Percentiles rank a stretch among this genome's conserved stretches.
Evolutionary conservation across 768 basidiomycete genomes (phyloP).

Genomic region (Collybiopsis confluens): DNA sequence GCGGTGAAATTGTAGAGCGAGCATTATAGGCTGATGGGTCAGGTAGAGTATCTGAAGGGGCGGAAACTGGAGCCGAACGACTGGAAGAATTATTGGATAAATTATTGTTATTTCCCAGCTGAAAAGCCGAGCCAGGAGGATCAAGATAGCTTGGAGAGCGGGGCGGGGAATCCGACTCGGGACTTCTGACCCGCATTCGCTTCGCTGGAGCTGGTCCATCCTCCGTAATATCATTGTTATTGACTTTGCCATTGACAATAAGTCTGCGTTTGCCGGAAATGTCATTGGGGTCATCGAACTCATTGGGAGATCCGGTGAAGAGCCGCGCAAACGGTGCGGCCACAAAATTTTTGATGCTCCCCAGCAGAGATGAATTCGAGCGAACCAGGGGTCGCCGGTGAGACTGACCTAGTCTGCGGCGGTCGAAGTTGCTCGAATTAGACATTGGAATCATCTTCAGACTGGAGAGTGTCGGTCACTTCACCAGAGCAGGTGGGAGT

Average conservation of each 20-base stretch:
- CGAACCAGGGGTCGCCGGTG: slow-evolving; percentile 38
- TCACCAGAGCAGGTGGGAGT: slow-evolving; percentile 3
- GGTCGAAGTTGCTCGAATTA: slow-evolving; percentile 3
- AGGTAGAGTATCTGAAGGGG: slow-evolving; percentile 21
- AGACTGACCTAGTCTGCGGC: not conserved
- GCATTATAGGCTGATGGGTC: slow-evolving; percentile 26
- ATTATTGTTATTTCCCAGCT: slow-evolving; percentile 15
- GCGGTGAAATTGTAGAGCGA: slow-evolving; percentile 42
- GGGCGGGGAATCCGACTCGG: slow-evolving; percentile 25
- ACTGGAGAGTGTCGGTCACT: not conserved
- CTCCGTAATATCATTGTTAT: slow-evolving; percentile 26
- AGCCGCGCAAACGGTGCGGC: slow-evolving; percentile 57
- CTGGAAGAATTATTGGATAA: slow-evolving; percentile 14
- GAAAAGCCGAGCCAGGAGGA: slow-evolving; percentile 45
- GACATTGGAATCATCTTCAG: slow-evolving; percentile 9
- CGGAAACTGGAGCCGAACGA: slow-evolving; percentile 23
- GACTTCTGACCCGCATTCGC: slow-evolving; percentile 51
- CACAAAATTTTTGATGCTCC: slow-evolving; percentile 62
- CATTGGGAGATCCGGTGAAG: slow-evolving; percentile 45
- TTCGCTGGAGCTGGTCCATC: slow-evolving; percentile 37
- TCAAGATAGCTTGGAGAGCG: slow-evolving; percentile 42
- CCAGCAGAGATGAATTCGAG: slow-evolving; percentile 55
- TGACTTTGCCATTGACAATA: slow-evolving; percentile 22
- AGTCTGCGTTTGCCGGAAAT: slow-evolving; percentile 55
- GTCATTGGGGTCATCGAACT: slow-evolving; percentile 39